Base-by-base conservation (phyloP, 768 basidiomycete species). In the Boletus rubescentipes region DNA sequence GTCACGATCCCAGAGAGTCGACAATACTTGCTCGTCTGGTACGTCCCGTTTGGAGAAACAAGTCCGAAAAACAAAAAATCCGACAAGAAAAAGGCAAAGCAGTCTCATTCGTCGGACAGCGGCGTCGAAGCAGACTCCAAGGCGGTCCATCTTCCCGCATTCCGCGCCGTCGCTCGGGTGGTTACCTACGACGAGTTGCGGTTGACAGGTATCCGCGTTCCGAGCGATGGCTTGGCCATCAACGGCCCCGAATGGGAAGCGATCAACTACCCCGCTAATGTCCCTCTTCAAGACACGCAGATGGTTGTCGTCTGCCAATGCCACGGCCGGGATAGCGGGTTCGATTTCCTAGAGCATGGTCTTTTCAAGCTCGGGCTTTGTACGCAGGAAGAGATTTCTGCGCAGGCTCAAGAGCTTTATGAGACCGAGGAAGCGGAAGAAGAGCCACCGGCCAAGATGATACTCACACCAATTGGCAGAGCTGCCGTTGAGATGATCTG, bases 291-390 rank as follows among this genome's bases (percentile, higher is more conserved):
- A 14, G 74, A 77, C 34, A 59, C 66, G 23, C 67, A 71, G 30
- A 62, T 68, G 53, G 69, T 76, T 26, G 75, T 71, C 51, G 77
- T 90, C 40, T 87, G 85, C 11, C 69, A 80, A 2, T 91, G 86
- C 58, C 70, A 77, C 46, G 79, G 83, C 23, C 80, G 85, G 20
- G 80, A 85, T 30, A 69, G 73, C 1, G 90, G 90, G 5, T 80
- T 95, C 46, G 84, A 91, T 67, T 91, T 95, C 57, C 68, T 85
- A n/a, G 81, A 87, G 0, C 86, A 95, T 45, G 92, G 90, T 0
- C 76, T 94, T 49, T 78, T 83, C 59, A 82, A 84, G 67, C 77
- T 95, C 51, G 91, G 90, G 0, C 72, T 94, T 57, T 85, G 86
- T 61, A 62, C 58, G 18, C 45, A 61, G 8, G 32, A 7, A 5